Base-by-base conservation (phyloP, 495 filamentous ascomycete species). In the Gamarada debralockiae region DNA sequence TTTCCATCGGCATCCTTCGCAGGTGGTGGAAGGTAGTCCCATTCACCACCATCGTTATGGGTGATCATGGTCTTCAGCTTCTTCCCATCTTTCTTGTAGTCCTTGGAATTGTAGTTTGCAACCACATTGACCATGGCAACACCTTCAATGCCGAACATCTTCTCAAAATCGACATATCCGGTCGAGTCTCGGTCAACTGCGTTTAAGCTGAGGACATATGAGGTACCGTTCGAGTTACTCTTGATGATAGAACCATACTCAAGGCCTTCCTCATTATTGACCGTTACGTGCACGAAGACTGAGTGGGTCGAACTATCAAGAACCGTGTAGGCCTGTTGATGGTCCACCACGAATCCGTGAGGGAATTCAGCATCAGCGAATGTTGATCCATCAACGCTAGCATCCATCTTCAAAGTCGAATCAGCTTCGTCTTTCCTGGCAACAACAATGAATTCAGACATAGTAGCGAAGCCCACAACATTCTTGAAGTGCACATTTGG, bases 171-270 rank as follows among this genome's bases (percentile, higher is more conserved):
- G 34, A 93, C 90, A 64, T 85, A 96, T 37, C 86, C 91, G 0
- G 46, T 56, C 3, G 74, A 68, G 58, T 95, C 81, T 49, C 86
- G 78, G 67, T 96, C 96, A 59, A 97, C 87, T 0, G 76, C 79
- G 42, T 77, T 70, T 8, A 92, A 70, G 66, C 86, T 92, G 44
- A 92, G 71, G 18, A 95, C 88, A 59, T 97, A 99, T 2, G 86
- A 92, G 0, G 93, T 97, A 33, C 93, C 93, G 63, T 97, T 97
- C 60, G 89, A 96, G 70, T 99, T 99, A 59, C 90, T 95, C 77
- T 97, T 97, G 63, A 99, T 77, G 47, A 99, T 84, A 21, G 82
- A 82, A n/a, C 93, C 93, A 56, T 86, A 90, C 48, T 83, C 80
- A 29, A 75, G 77, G 3, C 76, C 83, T 21, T 72, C 60, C 7